phyloP scores from a whole-genome alignment of 2,329 filamentous ascomycete species.

The Aspergillus clavatus region DNA sequence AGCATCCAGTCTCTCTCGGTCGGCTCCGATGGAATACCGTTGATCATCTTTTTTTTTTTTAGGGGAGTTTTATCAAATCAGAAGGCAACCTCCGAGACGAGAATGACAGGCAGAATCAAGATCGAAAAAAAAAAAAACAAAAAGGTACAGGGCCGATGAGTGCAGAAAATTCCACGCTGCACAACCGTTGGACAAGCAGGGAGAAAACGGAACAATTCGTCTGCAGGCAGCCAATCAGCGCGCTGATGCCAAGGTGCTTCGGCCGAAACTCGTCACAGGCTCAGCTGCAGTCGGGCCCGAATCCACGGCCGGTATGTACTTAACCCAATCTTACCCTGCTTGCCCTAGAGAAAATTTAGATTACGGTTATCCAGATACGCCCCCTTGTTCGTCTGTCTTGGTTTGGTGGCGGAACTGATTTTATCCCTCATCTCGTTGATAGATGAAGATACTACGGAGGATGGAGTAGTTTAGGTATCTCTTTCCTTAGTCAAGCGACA shows the following conservation, averaged over 20 bases:
- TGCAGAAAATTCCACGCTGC: not conserved
- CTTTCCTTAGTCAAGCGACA: too few species aligned
- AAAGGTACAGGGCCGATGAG: not conserved
- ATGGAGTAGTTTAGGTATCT: too few species aligned
- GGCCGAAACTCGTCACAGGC: constrained; percentile 9
- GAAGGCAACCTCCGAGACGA: constrained; percentile 3
- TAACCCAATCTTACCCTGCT: not conserved
- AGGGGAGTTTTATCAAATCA: too few species aligned
- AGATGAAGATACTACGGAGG: too few species aligned
- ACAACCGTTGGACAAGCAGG: constrained; percentile 10
- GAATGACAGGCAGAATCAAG: too few species aligned
- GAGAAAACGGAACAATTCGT: constrained; percentile 1
- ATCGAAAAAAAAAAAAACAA: constrained; percentile 2
- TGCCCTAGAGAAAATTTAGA: not conserved
- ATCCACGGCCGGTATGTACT: constrained; percentile 3
- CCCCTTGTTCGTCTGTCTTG: not conserved
- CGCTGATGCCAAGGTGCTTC: constrained; percentile 3
- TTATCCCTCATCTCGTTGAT: constrained; percentile 7
- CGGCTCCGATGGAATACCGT: constrained; percentile 17
- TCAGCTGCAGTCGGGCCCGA: constrained; percentile 7
- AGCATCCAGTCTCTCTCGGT: constrained; percentile 17
- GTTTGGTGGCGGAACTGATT: constrained; percentile 7
- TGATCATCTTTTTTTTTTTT: constrained; percentile 1
- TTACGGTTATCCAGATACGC: not conserved
- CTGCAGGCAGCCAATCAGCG: not conserved